A percentile compares a stretch with the other conserved stretches of the same genome.
Evolutionary conservation across 768 basidiomycete genomes (phyloP).

Genomic region (Mrakia blollopis): DNA sequence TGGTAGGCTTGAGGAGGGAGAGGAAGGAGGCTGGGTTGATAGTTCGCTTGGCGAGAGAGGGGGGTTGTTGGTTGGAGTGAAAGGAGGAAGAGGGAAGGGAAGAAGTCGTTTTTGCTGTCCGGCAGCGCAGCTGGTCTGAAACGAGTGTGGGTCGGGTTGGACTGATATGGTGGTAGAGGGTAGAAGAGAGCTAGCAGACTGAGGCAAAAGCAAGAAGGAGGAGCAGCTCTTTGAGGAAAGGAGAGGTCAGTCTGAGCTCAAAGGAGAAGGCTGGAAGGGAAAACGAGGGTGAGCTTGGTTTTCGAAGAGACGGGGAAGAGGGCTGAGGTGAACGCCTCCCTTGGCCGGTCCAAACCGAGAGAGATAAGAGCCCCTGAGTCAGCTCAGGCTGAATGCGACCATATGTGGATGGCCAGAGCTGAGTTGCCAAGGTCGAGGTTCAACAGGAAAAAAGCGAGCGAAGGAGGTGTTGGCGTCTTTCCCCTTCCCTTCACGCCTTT

Average conservation of each 20-base stretch:
- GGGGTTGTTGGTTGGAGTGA: background rate
- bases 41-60: background rate
- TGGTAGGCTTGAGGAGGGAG: constrained; percentile 10
- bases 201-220: background rate
- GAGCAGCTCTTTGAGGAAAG: background rate
- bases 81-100: background rate
- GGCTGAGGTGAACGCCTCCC: too few relatives aligned
- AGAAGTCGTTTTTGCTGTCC: background rate
- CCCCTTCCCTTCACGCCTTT: too few relatives aligned
- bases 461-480: too few relatives aligned
- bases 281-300: background rate
- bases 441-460: too few relatives aligned
- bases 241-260: background rate
- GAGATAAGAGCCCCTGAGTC: too few relatives aligned
- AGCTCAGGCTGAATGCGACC: background rate
- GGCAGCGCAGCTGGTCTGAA: background rate
- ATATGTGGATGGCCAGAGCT: too few relatives aligned
- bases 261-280: background rate
- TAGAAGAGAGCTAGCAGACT: background rate
- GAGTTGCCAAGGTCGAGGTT: too few relatives aligned
- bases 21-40: constrained; percentile 15
- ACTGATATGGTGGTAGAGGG: background rate
- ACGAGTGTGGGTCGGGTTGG: background rate
- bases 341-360: background rate
- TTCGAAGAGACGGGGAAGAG: too few relatives aligned